Percentiles rank a stretch among this genome's conserved stretches.
Evolutionary conservation across 768 basidiomycete genomes (phyloP).

Genomic region (Lactarius sanguifluus): DNA sequence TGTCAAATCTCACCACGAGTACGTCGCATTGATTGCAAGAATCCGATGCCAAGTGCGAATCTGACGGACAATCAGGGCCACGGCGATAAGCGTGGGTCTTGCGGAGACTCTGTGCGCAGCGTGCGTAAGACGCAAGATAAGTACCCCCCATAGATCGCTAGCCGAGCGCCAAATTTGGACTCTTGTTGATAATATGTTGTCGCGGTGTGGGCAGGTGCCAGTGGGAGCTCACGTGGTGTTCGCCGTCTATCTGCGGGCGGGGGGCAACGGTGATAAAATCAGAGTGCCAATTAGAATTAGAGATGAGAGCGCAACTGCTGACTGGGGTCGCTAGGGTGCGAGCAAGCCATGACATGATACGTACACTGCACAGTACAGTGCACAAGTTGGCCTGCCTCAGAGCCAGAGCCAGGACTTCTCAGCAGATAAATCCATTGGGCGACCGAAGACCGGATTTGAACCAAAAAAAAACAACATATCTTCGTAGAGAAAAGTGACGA

Average conservation of each 20-base stretch:
- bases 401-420: background rate
- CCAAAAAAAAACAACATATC: background rate
- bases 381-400: background rate
- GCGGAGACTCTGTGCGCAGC: background rate
- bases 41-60: background rate
- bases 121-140: background rate
- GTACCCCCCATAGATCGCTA: conserved; percentile 7
- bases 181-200: background rate
- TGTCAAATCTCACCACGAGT: background rate
- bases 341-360: background rate
- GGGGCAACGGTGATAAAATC: background rate
- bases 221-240: background rate
- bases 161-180: conserved; percentile 1
- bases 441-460: background rate
- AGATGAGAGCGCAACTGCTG: background rate
- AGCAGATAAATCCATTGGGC: background rate
- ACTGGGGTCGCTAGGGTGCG: background rate
- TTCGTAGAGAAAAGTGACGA: background rate
- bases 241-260: background rate
- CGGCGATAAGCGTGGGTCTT: conserved; percentile 21
- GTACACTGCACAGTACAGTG: background rate
- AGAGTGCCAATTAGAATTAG: background rate
- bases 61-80: background rate
- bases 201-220: background rate
- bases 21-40: background rate